A percentile compares a stretch with the other conserved stretches of the same genome.
phyloP scores from a whole-genome alignment of 2,329 filamentous ascomycete genomes.

The Penicillium sp. region DNA sequence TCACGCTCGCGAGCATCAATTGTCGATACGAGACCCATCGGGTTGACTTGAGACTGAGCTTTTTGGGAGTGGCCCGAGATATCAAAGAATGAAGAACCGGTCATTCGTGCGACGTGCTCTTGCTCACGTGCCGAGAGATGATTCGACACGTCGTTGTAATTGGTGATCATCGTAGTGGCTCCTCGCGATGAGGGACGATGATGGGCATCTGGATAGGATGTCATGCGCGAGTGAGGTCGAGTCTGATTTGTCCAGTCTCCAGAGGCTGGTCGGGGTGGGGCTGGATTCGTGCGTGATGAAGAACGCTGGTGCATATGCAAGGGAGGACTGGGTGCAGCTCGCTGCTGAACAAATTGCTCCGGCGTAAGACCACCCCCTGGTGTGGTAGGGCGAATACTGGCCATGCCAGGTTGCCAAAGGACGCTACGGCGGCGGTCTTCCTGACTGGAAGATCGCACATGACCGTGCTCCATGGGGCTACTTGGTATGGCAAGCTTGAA shows the following conservation, averaged over 20 bases:
- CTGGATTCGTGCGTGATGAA: conserved; percentile 48
- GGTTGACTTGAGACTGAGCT: conserved; percentile 43
- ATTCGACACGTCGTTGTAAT: conserved; percentile 47
- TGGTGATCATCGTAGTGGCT: conserved; percentile 47
- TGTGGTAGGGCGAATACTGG: conserved; percentile 42
- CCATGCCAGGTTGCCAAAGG: conserved; percentile 71
- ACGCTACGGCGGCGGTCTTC: conserved; percentile 58
- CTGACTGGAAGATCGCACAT: conserved; percentile 39
- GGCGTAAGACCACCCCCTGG: conserved; percentile 58
- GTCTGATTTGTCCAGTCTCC: conserved; percentile 35
- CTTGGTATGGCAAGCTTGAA: conserved; percentile 18
- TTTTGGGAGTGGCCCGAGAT: conserved; percentile 53
- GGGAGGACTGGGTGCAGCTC: conserved; percentile 55
- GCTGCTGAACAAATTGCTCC: conserved; percentile 78
- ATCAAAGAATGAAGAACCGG: conserved; percentile 68
- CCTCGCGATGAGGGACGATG: conserved; percentile 50
- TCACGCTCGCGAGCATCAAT: conserved; percentile 77
- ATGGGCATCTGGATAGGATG: conserved; percentile 17
- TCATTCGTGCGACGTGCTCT: conserved; percentile 78
- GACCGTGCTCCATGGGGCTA: conserved; percentile 24
- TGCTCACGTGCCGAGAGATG: conserved; percentile 81
- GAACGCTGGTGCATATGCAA: conserved; percentile 57
- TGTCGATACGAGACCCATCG: conserved; percentile 65
- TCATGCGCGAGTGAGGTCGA: conserved; percentile 32
- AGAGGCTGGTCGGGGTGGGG: conserved; percentile 28